A percentile compares a stretch with the other conserved stretches of the same genome.
Evolutionary conservation across 2,329 filamentous ascomycete genomes (phyloP).

Genomic region (Aureobasidium sp.): DNA sequence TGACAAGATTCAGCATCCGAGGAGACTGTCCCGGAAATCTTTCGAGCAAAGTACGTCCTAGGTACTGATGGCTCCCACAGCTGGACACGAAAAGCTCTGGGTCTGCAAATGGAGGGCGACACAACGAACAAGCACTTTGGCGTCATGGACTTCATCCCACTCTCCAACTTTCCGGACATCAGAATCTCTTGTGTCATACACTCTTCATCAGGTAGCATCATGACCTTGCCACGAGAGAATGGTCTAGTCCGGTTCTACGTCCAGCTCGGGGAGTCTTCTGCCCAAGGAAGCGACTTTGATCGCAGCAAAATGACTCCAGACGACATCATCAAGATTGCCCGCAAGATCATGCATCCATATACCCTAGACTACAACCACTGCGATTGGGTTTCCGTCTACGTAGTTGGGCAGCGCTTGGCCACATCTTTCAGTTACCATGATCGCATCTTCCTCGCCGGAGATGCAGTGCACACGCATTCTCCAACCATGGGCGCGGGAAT

Average conservation of each 20-base stretch:
- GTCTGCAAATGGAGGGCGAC: constrained; percentile 23
- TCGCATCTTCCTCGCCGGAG: constrained; percentile 44
- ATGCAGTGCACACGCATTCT: constrained; percentile 29
- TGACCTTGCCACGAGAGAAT: constrained; percentile 59
- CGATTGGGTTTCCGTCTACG: constrained; percentile 48
- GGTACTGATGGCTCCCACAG: constrained; percentile 21
- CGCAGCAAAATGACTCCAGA: constrained; percentile 48
- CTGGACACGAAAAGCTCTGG: constrained; percentile 21
- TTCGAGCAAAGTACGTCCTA: constrained; percentile 20
- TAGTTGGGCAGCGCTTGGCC: constrained; percentile 44
- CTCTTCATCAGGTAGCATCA: constrained; percentile 59
- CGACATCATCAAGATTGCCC: neutral
- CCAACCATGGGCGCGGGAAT: constrained; percentile 43
- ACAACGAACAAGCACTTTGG: constrained; percentile 25
- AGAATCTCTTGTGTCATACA: constrained; percentile 74
- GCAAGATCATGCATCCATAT: constrained; percentile 40
- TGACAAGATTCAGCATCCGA: neutral
- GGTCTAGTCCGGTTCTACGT: constrained; percentile 31
- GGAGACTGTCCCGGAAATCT: neutral
- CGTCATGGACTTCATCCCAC: constrained; percentile 25
- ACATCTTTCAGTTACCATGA: constrained; percentile 38
- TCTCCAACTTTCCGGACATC: constrained; percentile 52
- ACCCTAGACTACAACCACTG: constrained; percentile 38
- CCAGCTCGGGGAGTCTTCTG: constrained; percentile 26
- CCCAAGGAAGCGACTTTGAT: neutral